A percentile compares a stretch with the other conserved stretches of the same genome.
These are phyloP conservation scores for Podospora didyma DNA, from an alignment of 495 filamentous ascomycete species.

Conservation along the genomic window DNA sequence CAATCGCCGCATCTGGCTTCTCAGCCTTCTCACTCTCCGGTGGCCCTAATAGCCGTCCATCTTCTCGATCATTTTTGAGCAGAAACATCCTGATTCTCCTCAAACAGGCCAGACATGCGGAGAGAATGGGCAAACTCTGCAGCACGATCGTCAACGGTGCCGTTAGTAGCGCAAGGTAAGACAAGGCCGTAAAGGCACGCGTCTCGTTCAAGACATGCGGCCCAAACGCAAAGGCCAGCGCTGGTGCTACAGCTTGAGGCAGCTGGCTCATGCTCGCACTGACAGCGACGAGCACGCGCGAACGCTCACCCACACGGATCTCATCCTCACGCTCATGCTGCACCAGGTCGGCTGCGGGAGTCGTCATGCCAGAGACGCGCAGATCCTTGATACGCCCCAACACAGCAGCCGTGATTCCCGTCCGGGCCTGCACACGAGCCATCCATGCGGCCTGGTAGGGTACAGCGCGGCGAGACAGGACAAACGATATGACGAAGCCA, in stretches of 20 bases:
- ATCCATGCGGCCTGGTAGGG: conserved; percentile 31
- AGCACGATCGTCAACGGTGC: conserved; percentile 51
- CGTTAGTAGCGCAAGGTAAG: conserved; percentile 52
- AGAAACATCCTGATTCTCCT: conserved; percentile 52
- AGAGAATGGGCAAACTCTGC: conserved; percentile 47
- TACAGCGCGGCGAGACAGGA: conserved; percentile 2
- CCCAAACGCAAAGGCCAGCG: conserved; percentile 36
- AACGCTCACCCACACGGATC: conserved; percentile 48
- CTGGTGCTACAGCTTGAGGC: conserved; percentile 39
- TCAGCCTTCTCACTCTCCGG: no score
- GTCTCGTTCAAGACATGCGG: conserved; percentile 38
- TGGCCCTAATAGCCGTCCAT: no score
- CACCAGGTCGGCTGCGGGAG: conserved; percentile 32
- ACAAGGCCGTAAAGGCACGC: conserved; percentile 51
- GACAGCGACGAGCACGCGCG: conserved; percentile 39
- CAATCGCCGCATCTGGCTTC: neutral
- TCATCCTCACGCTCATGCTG: conserved; percentile 53
- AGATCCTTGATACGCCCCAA: conserved; percentile 39
- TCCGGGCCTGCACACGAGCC: conserved; percentile 29
- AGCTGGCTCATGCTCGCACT: conserved; percentile 39
- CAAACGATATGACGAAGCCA: no score
- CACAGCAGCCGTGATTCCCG: conserved; percentile 30
- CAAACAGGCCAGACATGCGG: conserved; percentile 53
- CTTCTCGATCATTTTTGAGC: conserved; percentile 21
- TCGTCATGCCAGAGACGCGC: conserved; percentile 40